Evolutionary conservation across 2,329 filamentous ascomycete species (phyloP), one percentile per base, ranked within the genome.

Genomic region (Neofusicoccum ribis): DNA sequence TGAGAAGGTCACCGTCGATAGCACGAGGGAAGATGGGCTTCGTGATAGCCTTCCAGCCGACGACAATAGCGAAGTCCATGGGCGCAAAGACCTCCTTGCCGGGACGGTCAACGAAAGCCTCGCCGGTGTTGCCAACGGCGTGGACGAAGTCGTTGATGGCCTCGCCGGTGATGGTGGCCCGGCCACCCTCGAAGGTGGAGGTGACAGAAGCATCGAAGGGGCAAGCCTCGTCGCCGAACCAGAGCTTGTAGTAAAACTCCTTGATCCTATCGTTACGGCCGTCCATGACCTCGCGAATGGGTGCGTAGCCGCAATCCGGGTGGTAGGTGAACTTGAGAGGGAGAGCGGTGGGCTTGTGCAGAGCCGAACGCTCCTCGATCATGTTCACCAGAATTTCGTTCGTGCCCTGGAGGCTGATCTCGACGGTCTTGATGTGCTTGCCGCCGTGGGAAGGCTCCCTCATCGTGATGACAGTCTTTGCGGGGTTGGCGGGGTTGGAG

Each of bases 71-170:
- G 73, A 97, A 99, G 79, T 99, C 95, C 95, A 99, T 99, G 37
- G 96, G 95, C 7, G 95, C 95, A 72, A 90, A 94, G 69, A 97
- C 91, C 68, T 91, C 89, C 83, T 98, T 98, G 70, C 93, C 94
- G 50, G 93, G 94, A 54, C 94, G 88, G 73, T 98, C 94, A 62
- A 99, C 94, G 71, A 99, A 99, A 7, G 95, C 93, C 78, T 99
- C 95, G 43, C 94, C 94, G 14, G 91, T 97, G 81, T 99, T 99
- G 69, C 96, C 95, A 70, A 99, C 95, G 51, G 95, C 94, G 76
- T 99, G 93, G n/a, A 98, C 93, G 71, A 99, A 99, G 81, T 99
- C 93, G 68, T 96, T 96, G 81, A 99, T 97, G 68, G 91, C 93
- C 77, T 97, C 91, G 66, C 90, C 89, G 4, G 92, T 97, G 70